Percentiles rank a stretch among this genome's conserved stretches.
These are phyloP conservation scores for Sphagnurus paluster DNA, from an alignment of 1,284 basidiomycete species.

Conservation along the genomic window DNA sequence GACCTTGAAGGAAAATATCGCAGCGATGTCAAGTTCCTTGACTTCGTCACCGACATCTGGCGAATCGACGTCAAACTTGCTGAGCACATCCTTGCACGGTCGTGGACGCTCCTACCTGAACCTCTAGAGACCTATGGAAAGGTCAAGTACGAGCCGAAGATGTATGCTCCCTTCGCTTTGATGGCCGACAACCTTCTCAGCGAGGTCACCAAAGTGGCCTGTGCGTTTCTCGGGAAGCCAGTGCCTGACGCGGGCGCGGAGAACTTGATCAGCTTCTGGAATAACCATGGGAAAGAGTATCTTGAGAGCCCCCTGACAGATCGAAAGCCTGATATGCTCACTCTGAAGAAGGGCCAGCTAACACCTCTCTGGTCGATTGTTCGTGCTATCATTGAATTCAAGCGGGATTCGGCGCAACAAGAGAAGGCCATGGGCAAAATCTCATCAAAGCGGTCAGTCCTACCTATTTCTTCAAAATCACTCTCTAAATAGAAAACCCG, in stretches of 20 bases:
- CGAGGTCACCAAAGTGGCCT: neutral
- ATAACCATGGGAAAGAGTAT: neutral
- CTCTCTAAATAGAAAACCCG: neutral
- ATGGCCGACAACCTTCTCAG: neutral
- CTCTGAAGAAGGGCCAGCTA: neutral
- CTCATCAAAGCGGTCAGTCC: neutral
- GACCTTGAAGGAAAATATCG: conserved; percentile 1
- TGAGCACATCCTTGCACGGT: neutral
- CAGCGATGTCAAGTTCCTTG: neutral
- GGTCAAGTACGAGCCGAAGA: neutral
- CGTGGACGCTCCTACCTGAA: neutral
- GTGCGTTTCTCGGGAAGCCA: neutral
- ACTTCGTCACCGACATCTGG: conserved; percentile 2
- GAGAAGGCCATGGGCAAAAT: too few species aligned
- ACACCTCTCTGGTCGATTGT: neutral
- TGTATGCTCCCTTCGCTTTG: conserved; percentile 1
- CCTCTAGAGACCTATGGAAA: neutral
- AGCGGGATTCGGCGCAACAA: neutral
- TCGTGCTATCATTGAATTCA: conserved; percentile 1
- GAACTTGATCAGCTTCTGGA: conserved; percentile 1
- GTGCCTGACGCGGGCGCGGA: neutral
- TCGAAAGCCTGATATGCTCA: conserved; percentile 3
- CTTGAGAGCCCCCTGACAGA: neutral
- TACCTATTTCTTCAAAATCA: neutral
- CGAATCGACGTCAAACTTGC: neutral